Percentiles rank a stretch among this genome's conserved stretches.
phyloP scores from a whole-genome alignment of 2,329 filamentous ascomycete genomes.

The Xylariales sp. region DNA sequence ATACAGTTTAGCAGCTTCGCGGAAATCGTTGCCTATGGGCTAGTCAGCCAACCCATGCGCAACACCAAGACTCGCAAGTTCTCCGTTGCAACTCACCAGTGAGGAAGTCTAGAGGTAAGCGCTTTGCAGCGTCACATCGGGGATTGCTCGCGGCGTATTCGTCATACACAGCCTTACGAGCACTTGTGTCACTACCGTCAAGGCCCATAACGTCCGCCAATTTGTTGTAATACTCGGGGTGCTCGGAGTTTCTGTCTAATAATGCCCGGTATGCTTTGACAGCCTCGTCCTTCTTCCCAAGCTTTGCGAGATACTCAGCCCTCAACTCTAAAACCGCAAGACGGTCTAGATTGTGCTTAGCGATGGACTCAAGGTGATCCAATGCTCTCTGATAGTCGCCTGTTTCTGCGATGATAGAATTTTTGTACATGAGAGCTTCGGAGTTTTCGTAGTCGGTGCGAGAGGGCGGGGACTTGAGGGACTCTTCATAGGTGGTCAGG shows the following conservation, averaged over 20 bases:
- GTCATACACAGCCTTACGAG: slow-evolving; percentile 80
- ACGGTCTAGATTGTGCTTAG: slow-evolving; percentile 83
- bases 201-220: slow-evolving; percentile 77
- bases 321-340: slow-evolving; percentile 86
- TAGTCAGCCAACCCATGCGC: slow-evolving; percentile 18
- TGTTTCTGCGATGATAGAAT: slow-evolving; percentile 89
- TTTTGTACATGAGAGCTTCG: slow-evolving; percentile 95
- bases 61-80: not conserved
- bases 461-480: slow-evolving; percentile 81
- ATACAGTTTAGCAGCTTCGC: slow-evolving; percentile 80
- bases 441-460: slow-evolving; percentile 90
- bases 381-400: slow-evolving; percentile 86
- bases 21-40: slow-evolving; percentile 78
- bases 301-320: slow-evolving; percentile 83
- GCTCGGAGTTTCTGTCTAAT: slow-evolving; percentile 88
- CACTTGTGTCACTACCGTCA: slow-evolving; percentile 67
- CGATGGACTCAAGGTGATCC: slow-evolving; percentile 83
- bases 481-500: slow-evolving; percentile 91
- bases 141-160: slow-evolving; percentile 85
- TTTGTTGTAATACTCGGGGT: slow-evolving; percentile 84
- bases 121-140: slow-evolving; percentile 84
- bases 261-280: slow-evolving; percentile 82
- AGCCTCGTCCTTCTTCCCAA: slow-evolving; percentile 83
- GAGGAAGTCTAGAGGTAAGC: slow-evolving; percentile 90
- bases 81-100: slow-evolving; percentile 63